Evolutionary conservation across 768 basidiomycete species (phyloP), one percentile per base, ranked within the genome.

Genomic region (Galerina sulciceps): DNA sequence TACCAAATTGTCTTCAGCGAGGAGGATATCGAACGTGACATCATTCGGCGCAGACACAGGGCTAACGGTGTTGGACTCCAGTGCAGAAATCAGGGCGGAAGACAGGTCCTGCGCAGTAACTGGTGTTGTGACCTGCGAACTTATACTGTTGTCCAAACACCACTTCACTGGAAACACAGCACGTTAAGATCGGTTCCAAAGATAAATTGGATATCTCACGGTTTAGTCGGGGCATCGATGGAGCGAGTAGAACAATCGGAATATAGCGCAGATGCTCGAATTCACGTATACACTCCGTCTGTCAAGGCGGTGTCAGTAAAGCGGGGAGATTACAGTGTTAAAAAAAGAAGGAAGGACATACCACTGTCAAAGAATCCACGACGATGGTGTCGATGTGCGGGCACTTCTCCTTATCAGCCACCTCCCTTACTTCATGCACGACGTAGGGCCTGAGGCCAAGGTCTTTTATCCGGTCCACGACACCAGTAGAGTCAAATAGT

Each of bases 1-100:
- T 53, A 96, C 94, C 65, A 94, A 76, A 67, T 98, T 99, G 72
- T 99, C 97, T 72, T 99, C 97, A 0, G 97, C 97, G 14, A 99
- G 85, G 26, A 99, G 83, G 64, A 99, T 96, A 71, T 94, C 93
- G 74, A 94, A 94, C 3, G 88, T 83, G 22, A 92, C 83, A 65
- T 96, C 93, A 70, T 89, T 96, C 20, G 91, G 90, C 1, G 88
- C 88, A 10, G 91, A 86, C 9, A 93, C 90, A 0, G 93, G 91
- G 60, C 90, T 91, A 62, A 95, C 90, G 18, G 95, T 95, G 75
- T 95, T 96, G 44, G 92, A 92, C 71, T 99, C 97, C 50, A 99
- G 82, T 0, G 97, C 96, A 2, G 94, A 91, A 49, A 98, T 89
- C 35, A 99, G 84, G 6, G 96, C 96, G 31, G 94, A 89, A 0